Base-by-base conservation (phyloP, 164 flowering plant species). In the Cinnamomum chago region DNA sequence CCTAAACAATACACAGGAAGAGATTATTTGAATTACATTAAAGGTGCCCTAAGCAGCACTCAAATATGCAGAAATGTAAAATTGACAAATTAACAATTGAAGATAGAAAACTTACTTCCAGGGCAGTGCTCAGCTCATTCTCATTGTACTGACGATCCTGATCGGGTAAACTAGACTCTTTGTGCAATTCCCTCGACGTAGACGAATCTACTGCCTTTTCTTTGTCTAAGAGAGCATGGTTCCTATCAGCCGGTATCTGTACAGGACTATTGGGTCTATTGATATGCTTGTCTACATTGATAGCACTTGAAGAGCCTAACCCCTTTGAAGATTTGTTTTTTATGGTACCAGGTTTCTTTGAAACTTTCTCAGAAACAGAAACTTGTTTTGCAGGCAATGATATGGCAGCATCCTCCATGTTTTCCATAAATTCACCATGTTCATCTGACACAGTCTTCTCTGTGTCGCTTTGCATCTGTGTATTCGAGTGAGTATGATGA, bases 291-390 rank as follows among this genome's bases (percentile, higher is more conserved):
- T 74, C 71, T 2, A 23, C 65, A 12, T 27, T 12, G 3, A 72
- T 70, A 20, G 69, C 62, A 82, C 72, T 74, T 50, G 85, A 76
- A 60, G 89, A 82, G 70, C 81, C 81, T 65, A 85, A 60, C 0
- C 80, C 80, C 81, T 65, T 89, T 1, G 94, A 90, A 3, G 97
- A 80, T 75, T 89, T 94, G 40, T 92, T 90, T 77, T 88, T 95
- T 62, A 91, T 89, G 75, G 89, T 83, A 28, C 88, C 89, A 55
- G 87, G 66, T 87, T 88, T 91, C 80, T 74, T 87, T 1, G 88
- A 70, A 1, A 73, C 58, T 78, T 77, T 83, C 23, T 77, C 85
- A 1, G 79, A 58, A 67, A 72, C 72, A 75, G 74, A 72, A 18
- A 73, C 58, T 72, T 82, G 83, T 18, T 65, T 50, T 78, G 84